phyloP scores from a whole-genome alignment of 257 asterid species.

The Nicotiana knightiana region DNA sequence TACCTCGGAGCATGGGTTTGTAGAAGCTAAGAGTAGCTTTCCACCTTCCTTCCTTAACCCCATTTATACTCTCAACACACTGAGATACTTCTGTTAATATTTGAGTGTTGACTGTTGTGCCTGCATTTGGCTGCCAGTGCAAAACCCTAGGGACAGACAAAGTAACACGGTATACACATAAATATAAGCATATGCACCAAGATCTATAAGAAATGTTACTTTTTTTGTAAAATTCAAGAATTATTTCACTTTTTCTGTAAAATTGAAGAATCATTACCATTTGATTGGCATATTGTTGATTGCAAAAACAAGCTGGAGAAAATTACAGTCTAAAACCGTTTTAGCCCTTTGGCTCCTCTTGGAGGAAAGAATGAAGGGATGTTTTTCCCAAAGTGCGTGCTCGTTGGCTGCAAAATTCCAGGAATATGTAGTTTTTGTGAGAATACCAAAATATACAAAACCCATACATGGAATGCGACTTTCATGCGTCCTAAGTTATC shows the following conservation, averaged over 20 bases:
- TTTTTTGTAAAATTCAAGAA: background rate
- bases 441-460: no score
- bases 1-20: slow-evolving; percentile 74
- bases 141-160: slow-evolving; percentile 54
- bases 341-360: background rate
- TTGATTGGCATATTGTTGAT: background rate
- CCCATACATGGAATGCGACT: no score
- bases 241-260: background rate
- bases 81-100: slow-evolving; percentile 83
- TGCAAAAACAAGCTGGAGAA: background rate
- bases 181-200: background rate
- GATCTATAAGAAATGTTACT: background rate
- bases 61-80: slow-evolving; percentile 88
- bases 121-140: slow-evolving; percentile 95
- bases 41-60: slow-evolving; percentile 93
- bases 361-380: background rate
- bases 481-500: no score
- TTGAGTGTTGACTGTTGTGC: slow-evolving; percentile 78
- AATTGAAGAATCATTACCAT: background rate
- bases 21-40: slow-evolving; percentile 81
- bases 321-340: background rate
- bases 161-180: background rate
- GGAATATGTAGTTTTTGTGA: no score
- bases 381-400: no score
- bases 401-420: no score